Conservation (phyloP, 108 stramenopile genomes). For the Pelagomonas calceolata region DNA sequence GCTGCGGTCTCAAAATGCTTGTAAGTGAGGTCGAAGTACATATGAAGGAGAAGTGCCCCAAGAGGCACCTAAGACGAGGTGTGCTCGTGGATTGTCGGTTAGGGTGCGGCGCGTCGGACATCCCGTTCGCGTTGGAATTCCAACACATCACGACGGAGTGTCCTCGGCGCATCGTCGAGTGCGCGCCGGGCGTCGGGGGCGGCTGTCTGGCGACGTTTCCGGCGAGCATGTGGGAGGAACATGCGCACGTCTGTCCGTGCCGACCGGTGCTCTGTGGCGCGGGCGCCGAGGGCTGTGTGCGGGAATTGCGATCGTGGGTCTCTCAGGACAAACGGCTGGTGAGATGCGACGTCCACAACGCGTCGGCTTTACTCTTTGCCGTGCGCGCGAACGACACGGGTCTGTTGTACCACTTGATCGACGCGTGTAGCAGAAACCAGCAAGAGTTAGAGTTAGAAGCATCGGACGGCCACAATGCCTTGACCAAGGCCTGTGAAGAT, state of each 20-base stretch:
- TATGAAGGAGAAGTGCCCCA: conserved; percentile 1
- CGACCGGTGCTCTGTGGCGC: conserved; percentile 3
- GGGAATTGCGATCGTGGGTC: conserved; percentile 7
- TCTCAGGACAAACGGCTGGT: not conserved
- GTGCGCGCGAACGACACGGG: not conserved
- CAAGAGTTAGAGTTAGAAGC: conserved; percentile 9
- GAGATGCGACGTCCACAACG: conserved; percentile 8
- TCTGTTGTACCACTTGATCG: conserved; percentile 2
- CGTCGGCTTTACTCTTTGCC: conserved; percentile 3
- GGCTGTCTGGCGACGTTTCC: not conserved
- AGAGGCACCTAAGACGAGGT: conserved; percentile 3
- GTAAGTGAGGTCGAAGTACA: conserved; percentile 1
- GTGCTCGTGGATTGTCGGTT: conserved; percentile 4
- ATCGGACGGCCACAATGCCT: conserved; percentile 24
- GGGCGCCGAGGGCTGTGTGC: conserved; percentile 5
- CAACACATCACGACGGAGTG: conserved; percentile 9
- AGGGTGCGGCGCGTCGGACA: conserved; percentile 1
- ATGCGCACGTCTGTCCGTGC: not conserved
- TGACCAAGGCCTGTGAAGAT: conserved; percentile 20
- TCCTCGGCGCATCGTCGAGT: conserved; percentile 11
- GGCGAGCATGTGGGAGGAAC: not conserved
- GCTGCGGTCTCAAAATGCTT: conserved; percentile 10
- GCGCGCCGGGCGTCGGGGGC: not conserved
- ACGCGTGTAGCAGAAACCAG: conserved; percentile 17
- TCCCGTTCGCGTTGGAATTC: conserved; percentile 3